Percentiles rank a stretch among this genome's conserved stretches.
Conservation (phyloP, 2,329 filamentous ascomycete genomes). For the Didymella sp. region DNA sequence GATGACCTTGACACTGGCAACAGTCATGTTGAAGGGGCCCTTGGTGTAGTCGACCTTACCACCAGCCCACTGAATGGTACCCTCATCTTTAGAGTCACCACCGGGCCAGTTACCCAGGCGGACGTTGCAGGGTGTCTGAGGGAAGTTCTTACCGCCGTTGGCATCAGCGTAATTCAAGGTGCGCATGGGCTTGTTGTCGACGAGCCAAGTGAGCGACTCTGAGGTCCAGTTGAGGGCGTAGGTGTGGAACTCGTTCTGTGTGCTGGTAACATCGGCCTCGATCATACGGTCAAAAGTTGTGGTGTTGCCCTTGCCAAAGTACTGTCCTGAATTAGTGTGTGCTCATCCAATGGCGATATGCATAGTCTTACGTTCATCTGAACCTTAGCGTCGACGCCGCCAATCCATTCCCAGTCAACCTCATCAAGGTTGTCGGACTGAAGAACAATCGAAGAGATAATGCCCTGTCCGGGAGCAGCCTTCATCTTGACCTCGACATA, state of each 20-base stretch:
- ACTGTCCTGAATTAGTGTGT: conserved; percentile 43
- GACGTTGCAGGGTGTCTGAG: conserved; percentile 76
- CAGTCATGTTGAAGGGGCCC: conserved; percentile 60
- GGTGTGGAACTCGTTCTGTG: conserved; percentile 67
- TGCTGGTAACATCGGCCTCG: conserved; percentile 63
- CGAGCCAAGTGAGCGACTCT: conserved; percentile 69
- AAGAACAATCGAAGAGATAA: conserved; percentile 83
- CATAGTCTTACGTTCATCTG: conserved; percentile 63
- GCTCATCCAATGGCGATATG: not conserved
- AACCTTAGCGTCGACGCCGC: conserved; percentile 67
- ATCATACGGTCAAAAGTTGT: conserved; percentile 73
- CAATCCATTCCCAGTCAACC: conserved; percentile 85
- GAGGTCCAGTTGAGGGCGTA: conserved; percentile 78
- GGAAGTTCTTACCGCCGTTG: conserved; percentile 67
- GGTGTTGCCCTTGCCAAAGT: conserved; percentile 74
- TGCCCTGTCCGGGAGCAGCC: conserved; percentile 74
- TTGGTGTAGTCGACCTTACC: conserved; percentile 59
- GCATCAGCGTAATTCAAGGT: conserved; percentile 66
- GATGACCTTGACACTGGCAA: conserved; percentile 58
- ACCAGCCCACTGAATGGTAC: conserved; percentile 72
- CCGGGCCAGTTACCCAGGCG: conserved; percentile 57
- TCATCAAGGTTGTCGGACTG: conserved; percentile 86
- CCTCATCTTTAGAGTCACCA: conserved; percentile 58
- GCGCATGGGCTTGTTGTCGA: conserved; percentile 72
- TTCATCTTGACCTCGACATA: conserved; percentile 79